Percentiles rank a stretch among this genome's conserved stretches.
Evolutionary conservation across 495 filamentous ascomycete species (phyloP).

Genomic region (Cladorrhinum samala): DNA sequence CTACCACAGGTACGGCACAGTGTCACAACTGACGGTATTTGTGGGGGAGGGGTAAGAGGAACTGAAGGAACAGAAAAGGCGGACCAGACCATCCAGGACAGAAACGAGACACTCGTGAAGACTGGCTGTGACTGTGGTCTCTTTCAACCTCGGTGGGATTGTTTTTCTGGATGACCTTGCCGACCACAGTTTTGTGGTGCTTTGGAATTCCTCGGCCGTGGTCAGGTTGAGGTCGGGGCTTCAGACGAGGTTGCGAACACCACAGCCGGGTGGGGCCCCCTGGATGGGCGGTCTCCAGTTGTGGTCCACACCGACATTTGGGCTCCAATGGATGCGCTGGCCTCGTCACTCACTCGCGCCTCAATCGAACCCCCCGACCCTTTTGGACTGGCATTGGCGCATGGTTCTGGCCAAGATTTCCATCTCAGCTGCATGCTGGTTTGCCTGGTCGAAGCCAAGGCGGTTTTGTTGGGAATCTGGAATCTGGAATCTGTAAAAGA

Average conservation of each 20-base stretch:
- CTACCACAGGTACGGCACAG: neutral
- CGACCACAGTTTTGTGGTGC: no score
- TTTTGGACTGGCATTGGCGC: conserved; percentile 16
- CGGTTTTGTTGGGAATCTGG: no score
- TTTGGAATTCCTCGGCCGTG: no score
- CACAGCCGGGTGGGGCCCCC: neutral
- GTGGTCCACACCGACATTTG: conserved; percentile 31
- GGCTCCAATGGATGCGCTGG: conserved; percentile 19
- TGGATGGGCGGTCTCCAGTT: neutral
- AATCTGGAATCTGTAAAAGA: no score
- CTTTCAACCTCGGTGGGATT: neutral
- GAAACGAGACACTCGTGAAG: no score
- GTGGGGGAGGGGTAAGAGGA: neutral
- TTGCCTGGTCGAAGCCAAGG: conserved; percentile 18
- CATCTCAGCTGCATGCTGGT: conserved; percentile 10
- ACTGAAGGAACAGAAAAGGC: neutral
- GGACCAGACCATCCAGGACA: no score
- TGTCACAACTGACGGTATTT: neutral
- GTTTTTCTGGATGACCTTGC: conserved; percentile 4
- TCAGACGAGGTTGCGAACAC: neutral
- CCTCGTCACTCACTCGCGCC: conserved; percentile 17
- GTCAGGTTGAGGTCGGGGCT: neutral
- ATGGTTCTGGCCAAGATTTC: conserved; percentile 5
- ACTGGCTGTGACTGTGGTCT: no score
- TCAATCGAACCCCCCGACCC: conserved; percentile 16